phyloP scores from a whole-genome alignment of 2,329 filamentous ascomycete genomes.

The Talaromyces sp. region DNA sequence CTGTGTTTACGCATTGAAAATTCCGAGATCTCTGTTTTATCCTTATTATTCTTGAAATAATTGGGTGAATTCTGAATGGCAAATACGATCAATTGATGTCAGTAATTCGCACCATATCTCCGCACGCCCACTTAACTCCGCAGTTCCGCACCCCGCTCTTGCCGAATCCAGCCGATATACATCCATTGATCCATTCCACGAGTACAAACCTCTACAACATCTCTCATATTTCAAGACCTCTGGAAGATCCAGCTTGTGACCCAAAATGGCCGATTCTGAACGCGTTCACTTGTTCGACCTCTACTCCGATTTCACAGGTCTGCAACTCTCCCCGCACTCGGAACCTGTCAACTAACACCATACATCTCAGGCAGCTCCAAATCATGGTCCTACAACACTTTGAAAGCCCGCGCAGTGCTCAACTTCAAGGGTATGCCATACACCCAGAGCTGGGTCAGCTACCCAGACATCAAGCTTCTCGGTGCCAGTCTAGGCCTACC shows the following conservation, averaged over 20 bases:
- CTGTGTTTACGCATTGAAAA: too few species aligned
- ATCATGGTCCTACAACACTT: slow-evolving; percentile 10
- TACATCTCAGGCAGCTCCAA: not conserved
- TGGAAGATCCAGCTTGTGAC: not conserved
- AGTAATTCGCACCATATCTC: not conserved
- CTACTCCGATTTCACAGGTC: not conserved
- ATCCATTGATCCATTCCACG: not conserved
- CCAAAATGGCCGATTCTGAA: not conserved
- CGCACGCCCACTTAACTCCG: not conserved
- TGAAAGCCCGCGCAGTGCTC: slow-evolving; percentile 4
- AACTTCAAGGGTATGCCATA: slow-evolving; percentile 9
- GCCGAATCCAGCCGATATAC: not conserved
- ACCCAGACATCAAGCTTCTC: slow-evolving; percentile 2
- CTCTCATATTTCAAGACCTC: not conserved
- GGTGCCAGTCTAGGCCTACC: not conserved
- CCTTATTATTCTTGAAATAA: too few species aligned
- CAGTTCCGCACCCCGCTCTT: not conserved
- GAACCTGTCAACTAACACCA: not conserved
- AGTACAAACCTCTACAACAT: not conserved
- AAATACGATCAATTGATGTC: too few species aligned
- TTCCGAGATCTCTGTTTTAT: too few species aligned
- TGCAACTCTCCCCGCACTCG: not conserved
- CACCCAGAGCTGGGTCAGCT: slow-evolving; percentile 5
- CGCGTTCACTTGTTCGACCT: not conserved
- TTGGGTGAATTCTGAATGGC: too few species aligned